Conservation (phyloP, 345 rosid species). For the Cochlearia excelsa region DNA sequence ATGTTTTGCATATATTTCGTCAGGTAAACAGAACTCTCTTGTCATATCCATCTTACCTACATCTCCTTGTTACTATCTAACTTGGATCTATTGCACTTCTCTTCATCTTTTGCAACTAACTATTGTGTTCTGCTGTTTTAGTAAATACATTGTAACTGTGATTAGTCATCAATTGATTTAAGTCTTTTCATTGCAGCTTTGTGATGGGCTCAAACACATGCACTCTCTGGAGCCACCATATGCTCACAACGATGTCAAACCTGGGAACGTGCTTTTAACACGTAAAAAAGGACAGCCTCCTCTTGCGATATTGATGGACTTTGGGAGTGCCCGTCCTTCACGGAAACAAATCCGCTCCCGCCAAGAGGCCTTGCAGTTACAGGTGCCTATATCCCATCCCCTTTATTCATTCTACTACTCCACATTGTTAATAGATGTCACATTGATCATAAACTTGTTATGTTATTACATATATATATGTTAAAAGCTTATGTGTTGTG, state of each 20-base stretch:
- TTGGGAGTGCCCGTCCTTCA: conserved; percentile 90
- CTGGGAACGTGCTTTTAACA: conserved; percentile 72
- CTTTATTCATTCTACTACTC: conserved; percentile 9
- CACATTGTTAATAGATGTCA: background rate
- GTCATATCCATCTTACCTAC: conserved; percentile 2
- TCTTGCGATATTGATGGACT: conserved; percentile 93
- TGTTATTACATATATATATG: background rate
- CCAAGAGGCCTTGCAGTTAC: conserved; percentile 86
- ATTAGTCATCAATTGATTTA: conserved; percentile 10
- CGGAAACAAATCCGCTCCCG: conserved; percentile 85
- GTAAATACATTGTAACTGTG: background rate
- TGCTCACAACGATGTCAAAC: conserved; percentile 99
- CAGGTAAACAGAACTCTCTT: conserved; percentile 50
- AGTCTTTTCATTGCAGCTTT: conserved; percentile 54
- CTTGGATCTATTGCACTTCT: conserved; percentile 1
- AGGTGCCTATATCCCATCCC: conserved; percentile 47
- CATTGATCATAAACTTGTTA: conserved; percentile 7
- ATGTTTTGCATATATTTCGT: conserved; percentile 85
- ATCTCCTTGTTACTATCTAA: background rate
- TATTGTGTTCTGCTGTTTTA: background rate
- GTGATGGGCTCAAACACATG: conserved; percentile 98
- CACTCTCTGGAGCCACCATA: conserved; percentile 87
- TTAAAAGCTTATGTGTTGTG: background rate
- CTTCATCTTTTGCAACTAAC: conserved; percentile 7
- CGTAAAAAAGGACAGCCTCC: conserved; percentile 80